Evolutionary conservation across 169 alveolate species (phyloP).

Genomic region (Plasmodium cynomolgi): DNA sequence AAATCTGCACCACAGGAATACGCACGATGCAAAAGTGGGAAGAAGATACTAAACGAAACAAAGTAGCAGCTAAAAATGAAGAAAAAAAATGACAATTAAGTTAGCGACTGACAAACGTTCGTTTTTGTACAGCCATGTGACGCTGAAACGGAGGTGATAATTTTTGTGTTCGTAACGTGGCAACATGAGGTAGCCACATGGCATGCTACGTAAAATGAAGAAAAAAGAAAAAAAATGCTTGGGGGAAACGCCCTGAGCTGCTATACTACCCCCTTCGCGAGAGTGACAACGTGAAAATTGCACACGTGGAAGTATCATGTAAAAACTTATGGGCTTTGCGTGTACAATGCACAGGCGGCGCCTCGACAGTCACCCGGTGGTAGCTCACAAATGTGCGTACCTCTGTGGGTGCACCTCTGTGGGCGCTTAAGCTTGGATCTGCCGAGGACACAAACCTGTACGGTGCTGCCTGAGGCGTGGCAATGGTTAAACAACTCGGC

Average conservation of each 20-base stretch:
- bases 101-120: not conserved
- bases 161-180: not conserved
- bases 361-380: not conserved
- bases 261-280: not conserved
- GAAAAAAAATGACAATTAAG: not conserved
- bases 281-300: not conserved
- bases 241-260: not conserved
- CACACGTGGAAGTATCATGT: not conserved
- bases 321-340: not conserved
- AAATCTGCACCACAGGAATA: not conserved
- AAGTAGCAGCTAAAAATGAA: not conserved
- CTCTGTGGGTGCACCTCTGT: too few species aligned
- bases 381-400: not conserved
- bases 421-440: not conserved
- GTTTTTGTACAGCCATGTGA: not conserved
- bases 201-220: not conserved
- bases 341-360: not conserved
- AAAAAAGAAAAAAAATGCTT: not conserved
- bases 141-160: not conserved
- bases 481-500: not conserved
- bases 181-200: not conserved
- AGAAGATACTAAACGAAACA: not conserved
- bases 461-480: not conserved
- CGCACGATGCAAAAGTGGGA: not conserved
- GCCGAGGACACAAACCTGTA: not conserved